A percentile compares a stretch with the other conserved stretches of the same genome.
Evolutionary conservation across 225 moss, liverwort and hornwort species (phyloP).

Genomic region (Bryoerythrophyllum caledonicum): DNA sequence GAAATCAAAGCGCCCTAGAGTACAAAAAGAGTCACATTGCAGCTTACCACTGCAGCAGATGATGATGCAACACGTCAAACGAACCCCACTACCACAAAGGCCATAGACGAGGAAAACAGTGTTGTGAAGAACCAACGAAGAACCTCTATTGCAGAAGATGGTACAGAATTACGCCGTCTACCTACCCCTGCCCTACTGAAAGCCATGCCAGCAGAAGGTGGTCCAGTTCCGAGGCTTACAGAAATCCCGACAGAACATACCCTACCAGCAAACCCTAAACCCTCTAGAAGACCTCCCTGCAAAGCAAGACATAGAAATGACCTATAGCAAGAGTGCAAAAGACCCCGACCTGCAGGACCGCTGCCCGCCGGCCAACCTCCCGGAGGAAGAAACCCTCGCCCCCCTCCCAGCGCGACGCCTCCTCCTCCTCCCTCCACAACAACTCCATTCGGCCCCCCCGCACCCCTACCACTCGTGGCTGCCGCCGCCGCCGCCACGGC

Average conservation of each 20-base stretch:
- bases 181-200: conserved; percentile 37
- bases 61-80: conserved; percentile 2
- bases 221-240: conserved; percentile 22
- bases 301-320: conserved; percentile 41
- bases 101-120: conserved; percentile 24
- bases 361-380: conserved; percentile 63
- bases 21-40: not conserved
- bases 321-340: conserved; percentile 65
- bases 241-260: conserved; percentile 13
- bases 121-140: conserved; percentile 20
- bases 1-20: not conserved
- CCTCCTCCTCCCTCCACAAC: conserved; percentile 23
- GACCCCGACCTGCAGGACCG: conserved; percentile 72
- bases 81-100: conserved; percentile 15
- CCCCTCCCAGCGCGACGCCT: conserved; percentile 37
- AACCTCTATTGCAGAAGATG: conserved; percentile 53
- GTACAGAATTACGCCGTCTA: conserved; percentile 36
- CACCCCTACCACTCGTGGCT: conserved; percentile 35
- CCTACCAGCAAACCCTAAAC: conserved; percentile 27
- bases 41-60: conserved; percentile 31
- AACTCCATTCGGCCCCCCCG: conserved; percentile 26
- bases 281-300: conserved; percentile 18
- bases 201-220: conserved; percentile 27
- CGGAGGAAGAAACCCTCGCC: conserved; percentile 33
- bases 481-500: conserved; percentile 14